Evolutionary conservation across 164 flowering plant species (phyloP), one percentile per base, ranked within the genome.

Genomic region (Vitis rotundifolia): DNA sequence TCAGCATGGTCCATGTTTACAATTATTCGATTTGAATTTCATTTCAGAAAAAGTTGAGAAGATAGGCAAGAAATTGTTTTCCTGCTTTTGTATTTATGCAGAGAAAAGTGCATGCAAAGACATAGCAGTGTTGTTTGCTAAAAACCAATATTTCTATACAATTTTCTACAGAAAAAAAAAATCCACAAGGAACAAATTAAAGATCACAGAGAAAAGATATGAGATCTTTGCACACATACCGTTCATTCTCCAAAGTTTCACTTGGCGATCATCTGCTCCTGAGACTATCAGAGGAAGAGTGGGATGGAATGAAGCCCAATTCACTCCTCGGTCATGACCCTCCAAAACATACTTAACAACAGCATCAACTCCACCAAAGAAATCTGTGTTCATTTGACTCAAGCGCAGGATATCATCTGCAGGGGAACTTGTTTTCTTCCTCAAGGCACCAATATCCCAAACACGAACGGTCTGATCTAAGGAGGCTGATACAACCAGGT

Each of bases 221-320:
- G 19, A 55, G 50, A 14, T 29, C 28, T 28, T 49, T 8, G 61
- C 16, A 59, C 9, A 16, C 59, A 63, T 87, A 94, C 98, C 98
- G 77, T 91, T 94, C 98, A 94, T 94, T 48, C 98, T 84, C 98
- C 98, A 94, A 22, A 94, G 74, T 74, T 94, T 94, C 37, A 94
- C 93, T 84, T 91, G 97, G 60, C 98, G 97, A 74, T 94, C 98
- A 89, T 94, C 97, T 29, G 97, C 98, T 62, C 97, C 97, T 58
- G 84, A 81, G 49, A 78, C 84, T 61, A 81, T 81, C 11, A 81
- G 72, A 48, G 98, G 98, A 53, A 90, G 82, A 57, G 82, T 88
- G 16, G 97, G 98, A 80, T 94, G 98, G 64, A 94, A 94, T 52
- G 97, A 71, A 79, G 97, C 98, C 97, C 97, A 94, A 69, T 94